Evolutionary conservation across 768 basidiomycete genomes (phyloP).

Genomic region (Austroboletus eburneus): DNA sequence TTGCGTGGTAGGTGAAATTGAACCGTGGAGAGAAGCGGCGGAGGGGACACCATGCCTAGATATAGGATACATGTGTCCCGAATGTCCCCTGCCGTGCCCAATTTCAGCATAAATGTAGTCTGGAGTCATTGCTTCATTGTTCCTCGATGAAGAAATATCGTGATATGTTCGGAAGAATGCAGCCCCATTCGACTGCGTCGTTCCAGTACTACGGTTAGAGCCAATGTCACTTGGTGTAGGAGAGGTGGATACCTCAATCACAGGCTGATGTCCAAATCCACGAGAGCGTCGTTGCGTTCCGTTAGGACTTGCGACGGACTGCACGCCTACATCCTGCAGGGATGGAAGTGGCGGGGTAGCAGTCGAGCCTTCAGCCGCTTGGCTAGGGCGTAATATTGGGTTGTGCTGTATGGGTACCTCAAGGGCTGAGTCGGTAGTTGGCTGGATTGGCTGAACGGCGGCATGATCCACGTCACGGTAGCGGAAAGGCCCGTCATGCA

Average conservation of each 20-base stretch:
- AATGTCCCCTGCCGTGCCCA: conserved; percentile 57
- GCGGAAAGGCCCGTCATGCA: conserved; percentile 30
- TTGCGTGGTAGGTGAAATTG: conserved; percentile 21
- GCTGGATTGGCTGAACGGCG: conserved; percentile 8
- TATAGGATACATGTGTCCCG: conserved; percentile 14
- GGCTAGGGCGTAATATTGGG: conserved; percentile 22
- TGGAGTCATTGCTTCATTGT: conserved; percentile 60
- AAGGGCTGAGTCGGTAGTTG: conserved; percentile 10
- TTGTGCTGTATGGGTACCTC: conserved; percentile 31
- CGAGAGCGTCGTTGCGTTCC: conserved; percentile 38
- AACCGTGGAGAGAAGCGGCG: conserved; percentile 17
- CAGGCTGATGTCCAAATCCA: conserved; percentile 47
- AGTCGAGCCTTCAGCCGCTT: conserved; percentile 5
- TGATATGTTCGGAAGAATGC: conserved; percentile 62
- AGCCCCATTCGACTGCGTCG: conserved; percentile 52
- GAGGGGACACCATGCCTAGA: conserved; percentile 25
- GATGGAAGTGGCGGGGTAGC: conserved; percentile 1
- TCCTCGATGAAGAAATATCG: conserved; percentile 39
- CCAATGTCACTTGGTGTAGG: conserved; percentile 60
- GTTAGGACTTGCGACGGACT: conserved; percentile 34
- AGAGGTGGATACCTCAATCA: conserved; percentile 58
- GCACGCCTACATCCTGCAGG: conserved; percentile 29
- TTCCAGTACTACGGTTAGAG: conserved; percentile 49
- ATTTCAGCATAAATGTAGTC: conserved; percentile 75
- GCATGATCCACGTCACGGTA: conserved; percentile 18